A percentile compares a stretch with the other conserved stretches of the same genome.
These are phyloP conservation scores for Castanea sativa DNA, from an alignment of 306 rosid genomes.

Conservation along the genomic window DNA sequence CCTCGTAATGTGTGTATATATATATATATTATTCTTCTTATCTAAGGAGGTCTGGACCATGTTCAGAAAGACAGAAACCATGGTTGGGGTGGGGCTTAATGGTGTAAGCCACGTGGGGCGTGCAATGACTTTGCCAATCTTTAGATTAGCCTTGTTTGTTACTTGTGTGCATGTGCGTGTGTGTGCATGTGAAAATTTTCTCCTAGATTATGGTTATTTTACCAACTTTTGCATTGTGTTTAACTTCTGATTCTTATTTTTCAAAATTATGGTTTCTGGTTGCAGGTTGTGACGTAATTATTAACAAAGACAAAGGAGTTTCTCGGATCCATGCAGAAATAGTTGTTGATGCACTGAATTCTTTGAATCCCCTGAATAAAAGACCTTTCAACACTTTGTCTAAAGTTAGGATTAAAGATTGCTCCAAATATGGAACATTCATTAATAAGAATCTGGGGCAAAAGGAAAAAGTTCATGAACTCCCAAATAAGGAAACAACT, in stretches of 20 bases:
- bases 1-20: no score
- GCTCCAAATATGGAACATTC: constrained; percentile 88
- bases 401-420: constrained; percentile 56
- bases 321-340: constrained; percentile 94
- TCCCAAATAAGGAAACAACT: constrained; percentile 66
- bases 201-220: not conserved
- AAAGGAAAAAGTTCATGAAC: constrained; percentile 67
- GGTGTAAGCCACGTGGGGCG: not conserved
- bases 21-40: not conserved
- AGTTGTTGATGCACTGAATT: constrained; percentile 58
- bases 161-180: not conserved
- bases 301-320: constrained; percentile 87
- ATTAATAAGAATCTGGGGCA: constrained; percentile 49
- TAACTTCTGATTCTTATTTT: constrained; percentile 12
- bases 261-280: constrained; percentile 12
- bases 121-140: no score
- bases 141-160: not conserved
- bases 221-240: not conserved
- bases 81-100: not conserved
- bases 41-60: not conserved
- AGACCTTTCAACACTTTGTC: constrained; percentile 26
- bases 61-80: not conserved
- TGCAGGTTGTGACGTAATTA: constrained; percentile 78
- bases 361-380: constrained; percentile 29
- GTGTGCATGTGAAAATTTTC: not conserved